Evolutionary conservation across 1,139 yeast species (phyloP), one percentile per base, ranked within the genome.

Genomic region (Pichia sp.): DNA sequence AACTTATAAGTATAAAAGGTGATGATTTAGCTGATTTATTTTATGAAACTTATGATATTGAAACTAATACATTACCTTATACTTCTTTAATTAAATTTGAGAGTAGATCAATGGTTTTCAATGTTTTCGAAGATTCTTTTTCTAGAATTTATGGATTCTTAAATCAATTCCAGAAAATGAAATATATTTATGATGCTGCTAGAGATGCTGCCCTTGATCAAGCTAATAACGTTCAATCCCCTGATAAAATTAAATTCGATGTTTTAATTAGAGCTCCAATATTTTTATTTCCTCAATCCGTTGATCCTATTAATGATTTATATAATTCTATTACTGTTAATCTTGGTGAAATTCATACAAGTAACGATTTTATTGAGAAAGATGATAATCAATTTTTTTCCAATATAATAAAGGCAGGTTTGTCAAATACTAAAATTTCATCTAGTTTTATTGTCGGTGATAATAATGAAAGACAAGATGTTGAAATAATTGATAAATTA

Each of bases 111-210:
- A 66, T 86, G 50, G 74, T 73, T 38, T 62, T 89, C 6, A 84
- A 80, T 56, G 84, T 88, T 55, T 77, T 86, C 19, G 96, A 89
- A 54, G 83, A 79, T 47, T 84, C 97, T 0, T 71, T 86, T 50
- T 71, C 79, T 34, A 74, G 80, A 49, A 73, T 91, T 10, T 58
- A 83, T 33, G 69, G 73, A 25, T 89, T 79, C 54, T 64, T 86
- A 53, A 76, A 76, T 50, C 84, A 84, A 52, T 84, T 93, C 56
- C 82, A 79, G 46, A 74, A 74, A 52, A 86, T 91, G 96, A 91
- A 91, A 60, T 77, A 78, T 2, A 69, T 89, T 14, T 91, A 83
- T 59, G 98, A 91, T 54, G 68, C 75, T 15, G 95, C 97, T 0
- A 72, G 98, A 47, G 86, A 83, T 52, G 85, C 89, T 11, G 96